These are phyloP conservation scores for Suillus placidus DNA, from an alignment of 768 basidiomycete species.

Conservation along the genomic window DNA sequence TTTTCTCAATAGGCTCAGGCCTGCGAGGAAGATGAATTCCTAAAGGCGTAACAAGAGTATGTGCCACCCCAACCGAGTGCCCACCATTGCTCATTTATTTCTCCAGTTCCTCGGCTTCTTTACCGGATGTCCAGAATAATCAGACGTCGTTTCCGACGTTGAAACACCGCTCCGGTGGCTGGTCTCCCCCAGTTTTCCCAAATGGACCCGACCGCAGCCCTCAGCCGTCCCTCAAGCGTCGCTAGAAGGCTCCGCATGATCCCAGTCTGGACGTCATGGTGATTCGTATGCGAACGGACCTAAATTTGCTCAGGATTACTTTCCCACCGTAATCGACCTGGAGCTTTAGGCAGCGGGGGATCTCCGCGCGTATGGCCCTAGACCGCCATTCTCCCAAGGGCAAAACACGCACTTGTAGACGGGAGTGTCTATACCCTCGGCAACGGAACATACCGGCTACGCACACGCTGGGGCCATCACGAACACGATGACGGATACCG, in stretches of 20 bases:
- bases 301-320: not conserved
- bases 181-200: not conserved
- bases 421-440: no score
- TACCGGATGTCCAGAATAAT: no score
- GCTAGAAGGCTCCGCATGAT: not conserved
- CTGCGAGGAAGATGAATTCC: not conserved
- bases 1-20: not conserved
- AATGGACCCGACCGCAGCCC: not conserved
- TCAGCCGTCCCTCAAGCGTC: not conserved
- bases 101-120: not conserved
- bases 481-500: not conserved
- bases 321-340: not conserved
- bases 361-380: not conserved
- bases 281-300: not conserved
- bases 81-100: not conserved
- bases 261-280: not conserved
- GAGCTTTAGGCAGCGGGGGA: not conserved
- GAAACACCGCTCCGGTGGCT: not conserved
- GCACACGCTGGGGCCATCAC: no score
- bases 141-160: not conserved
- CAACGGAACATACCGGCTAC: no score
- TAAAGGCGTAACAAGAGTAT: not conserved
- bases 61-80: not conserved
- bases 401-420: not conserved
- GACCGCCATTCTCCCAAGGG: not conserved